phyloP scores from a whole-genome alignment of 768 basidiomycete species.

The Xerocomellus intermedius region DNA sequence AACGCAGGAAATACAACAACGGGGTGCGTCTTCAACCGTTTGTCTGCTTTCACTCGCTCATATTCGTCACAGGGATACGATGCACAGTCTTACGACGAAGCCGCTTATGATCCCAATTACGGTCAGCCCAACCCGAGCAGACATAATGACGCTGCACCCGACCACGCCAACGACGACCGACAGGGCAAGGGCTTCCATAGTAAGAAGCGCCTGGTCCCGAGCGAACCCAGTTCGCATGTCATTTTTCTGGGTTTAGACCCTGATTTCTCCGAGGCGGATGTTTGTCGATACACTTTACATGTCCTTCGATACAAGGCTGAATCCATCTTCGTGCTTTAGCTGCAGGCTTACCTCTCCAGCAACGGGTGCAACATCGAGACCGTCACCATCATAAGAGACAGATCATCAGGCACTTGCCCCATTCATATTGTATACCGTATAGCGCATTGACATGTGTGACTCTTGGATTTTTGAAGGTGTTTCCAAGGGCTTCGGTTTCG shows the following conservation, averaged over 20 bases:
- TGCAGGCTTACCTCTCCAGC: slow-evolving; percentile 73
- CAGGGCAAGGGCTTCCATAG: slow-evolving; percentile 38
- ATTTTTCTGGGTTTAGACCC: slow-evolving; percentile 93
- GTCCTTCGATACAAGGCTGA: slow-evolving; percentile 36
- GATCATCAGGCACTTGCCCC: slow-evolving; percentile 91
- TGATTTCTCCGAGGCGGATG: slow-evolving; percentile 91
- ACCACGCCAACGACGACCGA: slow-evolving; percentile 52
- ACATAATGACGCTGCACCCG: slow-evolving; percentile 39
- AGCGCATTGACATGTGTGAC: slow-evolving; percentile 72
- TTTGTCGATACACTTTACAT: slow-evolving; percentile 49
- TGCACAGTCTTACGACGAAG: slow-evolving; percentile 49
- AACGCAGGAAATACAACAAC: slow-evolving; percentile 76
- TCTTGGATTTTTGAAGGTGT: slow-evolving; percentile 76
- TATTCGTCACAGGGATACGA: slow-evolving; percentile 49
- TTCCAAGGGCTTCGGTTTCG: slow-evolving; percentile 97
- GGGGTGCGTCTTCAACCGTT: slow-evolving; percentile 48
- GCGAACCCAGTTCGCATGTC: slow-evolving; percentile 88
- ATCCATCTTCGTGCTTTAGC: slow-evolving; percentile 47
- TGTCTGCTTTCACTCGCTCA: slow-evolving; percentile 4
- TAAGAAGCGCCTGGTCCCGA: slow-evolving; percentile 80
- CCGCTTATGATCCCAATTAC: slow-evolving; percentile 36
- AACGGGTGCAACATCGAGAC: slow-evolving; percentile 77
- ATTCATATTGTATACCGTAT: slow-evolving; percentile 67
- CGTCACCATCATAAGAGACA: slow-evolving; percentile 95
- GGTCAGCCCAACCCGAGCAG: slow-evolving; percentile 30